phyloP scores from a whole-genome alignment of 2,329 filamentous ascomycete species.

The Colletotrichum tofieldiae region DNA sequence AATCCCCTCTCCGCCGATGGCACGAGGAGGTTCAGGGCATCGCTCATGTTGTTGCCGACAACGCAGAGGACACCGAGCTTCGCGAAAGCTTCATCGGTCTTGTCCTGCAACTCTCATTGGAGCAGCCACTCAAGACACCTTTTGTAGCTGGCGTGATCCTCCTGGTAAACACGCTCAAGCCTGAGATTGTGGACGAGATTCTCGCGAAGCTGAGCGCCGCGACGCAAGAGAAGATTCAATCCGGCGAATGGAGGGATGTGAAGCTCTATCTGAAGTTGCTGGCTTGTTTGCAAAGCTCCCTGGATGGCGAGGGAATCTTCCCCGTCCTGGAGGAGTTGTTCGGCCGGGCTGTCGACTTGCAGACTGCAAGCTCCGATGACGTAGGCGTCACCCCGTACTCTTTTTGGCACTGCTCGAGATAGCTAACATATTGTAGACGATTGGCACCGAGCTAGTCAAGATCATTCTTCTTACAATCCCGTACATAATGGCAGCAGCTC shows the following conservation, averaged over 20 bases:
- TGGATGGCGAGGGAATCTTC: slow-evolving; percentile 90
- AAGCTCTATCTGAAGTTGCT: slow-evolving; percentile 93
- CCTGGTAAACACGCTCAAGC: slow-evolving; percentile 82
- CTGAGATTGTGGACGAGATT: slow-evolving; percentile 81
- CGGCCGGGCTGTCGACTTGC: slow-evolving; percentile 88
- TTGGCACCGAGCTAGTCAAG: slow-evolving; percentile 91
- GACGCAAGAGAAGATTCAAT: slow-evolving; percentile 77
- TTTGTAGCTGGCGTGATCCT: slow-evolving; percentile 90
- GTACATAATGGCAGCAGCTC: slow-evolving; percentile 85
- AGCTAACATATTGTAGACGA: slow-evolving; percentile 61
- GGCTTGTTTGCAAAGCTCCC: slow-evolving; percentile 85
- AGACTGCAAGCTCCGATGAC: slow-evolving; percentile 94
- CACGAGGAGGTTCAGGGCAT: slow-evolving; percentile 84
- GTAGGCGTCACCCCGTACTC: slow-evolving; percentile 67
- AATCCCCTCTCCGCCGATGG: slow-evolving; percentile 83
- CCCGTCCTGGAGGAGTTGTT: slow-evolving; percentile 92
- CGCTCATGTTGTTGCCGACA: slow-evolving; percentile 83
- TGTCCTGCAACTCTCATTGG: slow-evolving; percentile 81
- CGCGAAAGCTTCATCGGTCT: slow-evolving; percentile 81
- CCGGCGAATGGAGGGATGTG: slow-evolving; percentile 89
- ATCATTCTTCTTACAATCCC: slow-evolving; percentile 96
- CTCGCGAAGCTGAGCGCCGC: slow-evolving; percentile 74
- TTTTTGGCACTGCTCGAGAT: not conserved
- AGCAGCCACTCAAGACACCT: slow-evolving; percentile 98
- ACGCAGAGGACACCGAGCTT: slow-evolving; percentile 88